Evolutionary conservation across 1,139 yeast species (phyloP).

Genomic region (Cylindricascospora bacillispora): DNA sequence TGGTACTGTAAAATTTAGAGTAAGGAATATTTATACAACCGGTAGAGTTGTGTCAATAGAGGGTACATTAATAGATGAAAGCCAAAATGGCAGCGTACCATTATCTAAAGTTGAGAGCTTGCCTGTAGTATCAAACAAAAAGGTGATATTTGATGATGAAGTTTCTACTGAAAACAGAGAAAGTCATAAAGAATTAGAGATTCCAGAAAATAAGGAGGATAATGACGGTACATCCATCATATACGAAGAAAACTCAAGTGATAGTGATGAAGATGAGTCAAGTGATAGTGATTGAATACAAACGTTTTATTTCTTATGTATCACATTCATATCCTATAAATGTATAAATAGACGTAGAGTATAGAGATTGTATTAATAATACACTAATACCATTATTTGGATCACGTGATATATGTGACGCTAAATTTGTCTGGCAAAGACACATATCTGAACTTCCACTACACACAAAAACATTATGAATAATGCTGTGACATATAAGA

Average conservation of each 20-base stretch:
- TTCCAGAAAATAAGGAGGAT: conserved; percentile 22
- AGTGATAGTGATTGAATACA: conserved; percentile 17
- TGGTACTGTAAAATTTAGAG: conserved; percentile 66
- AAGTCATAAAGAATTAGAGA: conserved; percentile 25
- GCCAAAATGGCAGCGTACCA: conserved; percentile 8
- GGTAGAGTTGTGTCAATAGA: conserved; percentile 78
- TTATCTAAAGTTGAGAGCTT: conserved; percentile 25
- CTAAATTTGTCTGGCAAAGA: no score
- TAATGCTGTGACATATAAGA: no score
- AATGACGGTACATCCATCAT: conserved; percentile 24
- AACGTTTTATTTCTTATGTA: no score
- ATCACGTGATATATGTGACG: no score
- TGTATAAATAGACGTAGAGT: no score
- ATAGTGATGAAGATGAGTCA: conserved; percentile 17
- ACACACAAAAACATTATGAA: no score
- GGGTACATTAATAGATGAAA: conserved; percentile 49
- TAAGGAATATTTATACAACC: conserved; percentile 59
- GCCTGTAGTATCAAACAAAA: conserved; percentile 31
- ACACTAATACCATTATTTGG: no score
- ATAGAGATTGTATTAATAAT: no score
- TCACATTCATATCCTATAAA: no score
- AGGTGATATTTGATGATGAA: conserved; percentile 30
- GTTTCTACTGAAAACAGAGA: conserved; percentile 25
- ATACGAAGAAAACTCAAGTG: conserved; percentile 24
- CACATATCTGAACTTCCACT: no score